Conservation (phyloP, 495 filamentous ascomycete species). For the Darksidea phi region DNA sequence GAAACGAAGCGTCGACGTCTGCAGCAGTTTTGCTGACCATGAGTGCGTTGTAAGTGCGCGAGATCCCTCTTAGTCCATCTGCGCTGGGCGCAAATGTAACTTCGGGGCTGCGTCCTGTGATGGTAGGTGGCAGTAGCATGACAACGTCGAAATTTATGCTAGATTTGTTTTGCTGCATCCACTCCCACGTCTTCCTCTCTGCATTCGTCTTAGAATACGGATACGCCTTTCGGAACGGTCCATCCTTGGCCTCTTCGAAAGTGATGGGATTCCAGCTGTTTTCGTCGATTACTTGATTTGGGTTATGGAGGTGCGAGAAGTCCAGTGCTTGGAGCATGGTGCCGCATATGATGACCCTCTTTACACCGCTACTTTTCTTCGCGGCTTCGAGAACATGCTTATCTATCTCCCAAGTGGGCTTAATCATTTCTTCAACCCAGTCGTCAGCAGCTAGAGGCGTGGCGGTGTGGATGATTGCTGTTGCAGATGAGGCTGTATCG, state of each 20-base stretch:
- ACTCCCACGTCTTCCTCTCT: conserved; percentile 23
- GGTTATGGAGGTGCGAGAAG: not conserved
- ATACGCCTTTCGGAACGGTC: conserved; percentile 7
- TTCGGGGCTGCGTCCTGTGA: conserved; percentile 12
- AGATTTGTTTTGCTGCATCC: conserved; percentile 21
- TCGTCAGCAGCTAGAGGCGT: conserved; percentile 15
- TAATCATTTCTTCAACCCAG: conserved; percentile 11
- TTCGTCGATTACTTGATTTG: conserved; percentile 8
- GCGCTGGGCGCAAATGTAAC: not conserved
- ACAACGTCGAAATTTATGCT: conserved; percentile 15
- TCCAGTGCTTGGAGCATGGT: conserved; percentile 1
- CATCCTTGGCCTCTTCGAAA: not conserved
- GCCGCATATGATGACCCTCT: conserved; percentile 25
- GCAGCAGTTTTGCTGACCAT: not conserved
- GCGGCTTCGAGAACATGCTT: conserved; percentile 18
- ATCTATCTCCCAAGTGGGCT: conserved; percentile 14
- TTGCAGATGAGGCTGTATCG: conserved; percentile 9
- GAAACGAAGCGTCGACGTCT: conserved; percentile 1
- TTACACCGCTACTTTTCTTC: conserved; percentile 2
- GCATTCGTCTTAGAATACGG: conserved; percentile 23
- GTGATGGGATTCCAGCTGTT: conserved; percentile 5
- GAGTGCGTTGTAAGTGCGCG: not conserved
- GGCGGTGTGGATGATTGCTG: conserved; percentile 26
- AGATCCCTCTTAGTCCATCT: not conserved
- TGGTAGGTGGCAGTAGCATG: conserved; percentile 4